These are phyloP conservation scores for Luvunga scandens DNA, from an alignment of 345 rosid species.

Conservation along the genomic window DNA sequence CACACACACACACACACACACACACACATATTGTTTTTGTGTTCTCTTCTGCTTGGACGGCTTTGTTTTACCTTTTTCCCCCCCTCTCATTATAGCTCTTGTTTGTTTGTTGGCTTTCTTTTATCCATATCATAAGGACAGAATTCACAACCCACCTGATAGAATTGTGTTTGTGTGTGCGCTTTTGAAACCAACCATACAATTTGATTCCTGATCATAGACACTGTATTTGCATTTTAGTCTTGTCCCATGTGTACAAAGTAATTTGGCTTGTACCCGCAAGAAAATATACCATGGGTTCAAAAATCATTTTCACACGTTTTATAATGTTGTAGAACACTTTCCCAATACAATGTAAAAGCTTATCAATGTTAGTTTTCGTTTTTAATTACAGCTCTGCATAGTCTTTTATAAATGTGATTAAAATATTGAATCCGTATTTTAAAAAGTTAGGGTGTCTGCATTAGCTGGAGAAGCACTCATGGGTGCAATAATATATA, in stretches of 20 bases:
- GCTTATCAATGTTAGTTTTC: too few relatives aligned
- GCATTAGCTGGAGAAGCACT: too few relatives aligned
- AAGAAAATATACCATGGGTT: too few relatives aligned
- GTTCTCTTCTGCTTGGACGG: neutral
- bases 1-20: too few relatives aligned
- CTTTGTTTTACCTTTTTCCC: neutral
- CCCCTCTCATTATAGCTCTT: neutral
- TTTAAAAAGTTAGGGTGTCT: too few relatives aligned
- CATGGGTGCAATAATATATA: neutral
- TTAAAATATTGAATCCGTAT: too few relatives aligned
- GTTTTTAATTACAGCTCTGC: too few relatives aligned
- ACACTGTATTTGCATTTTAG: neutral
- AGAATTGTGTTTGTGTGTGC: neutral
- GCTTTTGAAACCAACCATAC: neutral
- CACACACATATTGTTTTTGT: neutral
- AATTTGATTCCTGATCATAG: neutral
- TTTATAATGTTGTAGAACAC: too few relatives aligned
- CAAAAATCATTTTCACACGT: too few relatives aligned
- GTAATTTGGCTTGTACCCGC: too few relatives aligned
- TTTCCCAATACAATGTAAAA: too few relatives aligned
- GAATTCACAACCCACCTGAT: conserved; percentile 2
- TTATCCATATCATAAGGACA: conserved; percentile 1
- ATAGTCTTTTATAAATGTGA: too few relatives aligned
- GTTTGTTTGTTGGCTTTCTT: conserved; percentile 10
- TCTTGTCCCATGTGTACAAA: neutral